Evolutionary conservation across 306 rosid genomes (phyloP), one percentile per base, ranked within the genome.

Genomic region (Corylus heterophylla): DNA sequence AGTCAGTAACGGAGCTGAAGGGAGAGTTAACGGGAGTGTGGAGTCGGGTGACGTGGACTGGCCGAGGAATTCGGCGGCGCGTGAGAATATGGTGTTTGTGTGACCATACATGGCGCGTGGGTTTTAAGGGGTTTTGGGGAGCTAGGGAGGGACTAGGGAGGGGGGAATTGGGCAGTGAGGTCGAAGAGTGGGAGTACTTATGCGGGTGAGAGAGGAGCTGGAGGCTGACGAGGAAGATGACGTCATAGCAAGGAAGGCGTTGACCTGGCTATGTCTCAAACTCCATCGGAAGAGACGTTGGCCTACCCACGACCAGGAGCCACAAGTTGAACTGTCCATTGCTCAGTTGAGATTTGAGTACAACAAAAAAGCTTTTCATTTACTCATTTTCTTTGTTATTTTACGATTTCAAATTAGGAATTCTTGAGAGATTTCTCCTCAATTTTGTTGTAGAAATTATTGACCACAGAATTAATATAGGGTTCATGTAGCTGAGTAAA

Each of bases 31-130:
- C 2, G 76, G 25, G 7, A 42, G 61, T 59, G 77, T 12, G 31
- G 47, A 20, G 42, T 66, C 74, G 1, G 25, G 59, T 9, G 76
- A 73, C 44, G 70, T 83, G 0, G 74, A 66, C 4, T 50, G 58
- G 79, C 31, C 45, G 45, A 16, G 61, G 62, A 62, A 66, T 16
- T 78, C 79, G 73, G 85, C 2, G 87, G 91, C 83, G 90, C 81
- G 85, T 83, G 91, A 66, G 82, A 76, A 56, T 27, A 77, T 14
- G 76, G 70, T 7, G 79, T 71, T 58, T 45, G 79, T 31, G 54
- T 81, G 75, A 56, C 82, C 86, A 84, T 85, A 79, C 98, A 91
- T 92, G 83, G 92, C 87, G 92, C 85, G 93, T 85, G 85, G 42
- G 7, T 29, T 47, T 31, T 63, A 69, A 8, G 61, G 48, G 45